Evolutionary conservation across 352 stramenopile species (phyloP).

Genomic region (Pilasporangium apinafurcum): DNA sequence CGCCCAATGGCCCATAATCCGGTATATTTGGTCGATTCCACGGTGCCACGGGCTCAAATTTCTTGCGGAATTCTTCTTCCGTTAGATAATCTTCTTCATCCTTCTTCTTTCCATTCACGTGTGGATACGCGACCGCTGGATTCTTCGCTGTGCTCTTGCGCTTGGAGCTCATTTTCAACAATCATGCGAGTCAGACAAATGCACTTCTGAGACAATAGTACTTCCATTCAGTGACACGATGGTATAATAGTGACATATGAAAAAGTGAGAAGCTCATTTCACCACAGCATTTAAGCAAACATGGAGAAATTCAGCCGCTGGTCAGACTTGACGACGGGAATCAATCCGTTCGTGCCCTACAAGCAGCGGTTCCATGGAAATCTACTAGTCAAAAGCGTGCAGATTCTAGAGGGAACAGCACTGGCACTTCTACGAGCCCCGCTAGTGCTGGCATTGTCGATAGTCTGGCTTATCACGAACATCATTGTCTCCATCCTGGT

Average conservation of each 20-base stretch:
- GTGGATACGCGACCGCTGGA: background rate
- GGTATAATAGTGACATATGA: background rate
- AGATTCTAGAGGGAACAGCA: slow-evolving; percentile 33
- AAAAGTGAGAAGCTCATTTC: background rate
- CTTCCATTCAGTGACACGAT: background rate
- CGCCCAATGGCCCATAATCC: slow-evolving; percentile 63
- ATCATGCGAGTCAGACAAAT: no score
- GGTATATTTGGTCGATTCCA: slow-evolving; percentile 79
- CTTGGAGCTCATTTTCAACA: slow-evolving; percentile 5
- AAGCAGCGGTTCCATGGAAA: slow-evolving; percentile 45
- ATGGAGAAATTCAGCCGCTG: slow-evolving; percentile 88
- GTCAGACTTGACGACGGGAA: slow-evolving; percentile 78
- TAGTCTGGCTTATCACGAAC: slow-evolving; percentile 40
- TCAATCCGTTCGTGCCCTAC: slow-evolving; percentile 84
- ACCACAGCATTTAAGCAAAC: background rate
- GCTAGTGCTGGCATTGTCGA: slow-evolving; percentile 31
- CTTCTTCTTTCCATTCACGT: background rate
- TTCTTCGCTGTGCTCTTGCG: slow-evolving; percentile 8
- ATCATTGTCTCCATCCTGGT: slow-evolving; percentile 46
- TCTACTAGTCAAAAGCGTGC: slow-evolving; percentile 26
- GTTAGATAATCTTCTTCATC: slow-evolving; percentile 29
- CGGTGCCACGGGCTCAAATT: slow-evolving; percentile 70
- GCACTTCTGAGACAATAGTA: no score
- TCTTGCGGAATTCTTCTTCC: slow-evolving; percentile 51
- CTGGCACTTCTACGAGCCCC: slow-evolving; percentile 47